phyloP scores from a whole-genome alignment of 495 filamentous ascomycete genomes.

The Rostrohypoxylon terebratum region DNA sequence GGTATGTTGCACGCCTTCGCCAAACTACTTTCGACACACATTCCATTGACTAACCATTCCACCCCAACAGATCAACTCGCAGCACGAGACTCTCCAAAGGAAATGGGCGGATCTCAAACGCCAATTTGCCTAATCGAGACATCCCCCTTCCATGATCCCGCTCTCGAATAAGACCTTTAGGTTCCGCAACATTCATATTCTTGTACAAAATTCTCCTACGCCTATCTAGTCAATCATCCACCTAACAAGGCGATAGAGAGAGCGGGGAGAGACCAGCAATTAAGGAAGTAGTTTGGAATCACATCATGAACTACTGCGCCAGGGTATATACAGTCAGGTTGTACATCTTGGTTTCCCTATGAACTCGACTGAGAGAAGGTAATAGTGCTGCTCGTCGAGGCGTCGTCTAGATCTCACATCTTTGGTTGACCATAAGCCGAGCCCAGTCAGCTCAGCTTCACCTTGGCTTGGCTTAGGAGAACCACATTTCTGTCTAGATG shows the following conservation, averaged over 20 bases:
- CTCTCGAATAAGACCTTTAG: constrained; percentile 4
- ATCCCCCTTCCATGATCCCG: constrained; percentile 11
- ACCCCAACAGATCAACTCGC: constrained; percentile 69
- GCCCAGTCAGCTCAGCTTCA: neutral
- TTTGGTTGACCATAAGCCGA: neutral
- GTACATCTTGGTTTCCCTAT: constrained; percentile 3
- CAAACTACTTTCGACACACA: neutral
- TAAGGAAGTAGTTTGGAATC: constrained; percentile 5
- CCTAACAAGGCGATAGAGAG: constrained; percentile 9
- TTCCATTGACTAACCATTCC: constrained; percentile 31
- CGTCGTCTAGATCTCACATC: neutral
- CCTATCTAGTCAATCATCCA: constrained; percentile 22
- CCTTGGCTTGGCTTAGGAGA: neutral
- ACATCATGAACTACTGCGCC: neutral
- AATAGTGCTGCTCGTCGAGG: neutral
- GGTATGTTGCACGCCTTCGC: constrained; percentile 66
- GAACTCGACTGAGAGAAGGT: neutral
- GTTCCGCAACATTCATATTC: constrained; percentile 31
- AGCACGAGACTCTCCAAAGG: constrained; percentile 79
- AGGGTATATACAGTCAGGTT: constrained; percentile 34
- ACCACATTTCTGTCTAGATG: neutral
- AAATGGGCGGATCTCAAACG: constrained; percentile 86
- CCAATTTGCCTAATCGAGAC: constrained; percentile 53
- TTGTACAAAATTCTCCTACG: constrained; percentile 43
- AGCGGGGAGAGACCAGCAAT: constrained; percentile 11